Percentiles rank a stretch among this genome's conserved stretches.
Evolutionary conservation across 805 yeast genomes (phyloP).

Genomic region (Nakazawaea laoshanensis): DNA sequence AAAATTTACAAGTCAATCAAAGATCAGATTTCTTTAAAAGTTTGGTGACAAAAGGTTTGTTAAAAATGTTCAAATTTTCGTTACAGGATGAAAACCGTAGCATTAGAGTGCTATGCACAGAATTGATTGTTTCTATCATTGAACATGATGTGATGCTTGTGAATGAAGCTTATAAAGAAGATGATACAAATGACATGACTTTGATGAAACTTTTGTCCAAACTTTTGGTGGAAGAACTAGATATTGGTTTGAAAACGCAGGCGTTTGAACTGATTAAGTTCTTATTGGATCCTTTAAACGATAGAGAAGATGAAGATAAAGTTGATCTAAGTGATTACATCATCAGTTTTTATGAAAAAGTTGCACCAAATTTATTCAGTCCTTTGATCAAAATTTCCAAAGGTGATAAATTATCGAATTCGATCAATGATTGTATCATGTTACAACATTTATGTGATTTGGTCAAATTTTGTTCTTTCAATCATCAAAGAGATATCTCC

Average conservation of each 20-base stretch:
- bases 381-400: conserved; percentile 17
- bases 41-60: conserved; percentile 60
- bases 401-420: conserved; percentile 11
- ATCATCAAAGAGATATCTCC: conserved; percentile 51
- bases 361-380: conserved; percentile 18
- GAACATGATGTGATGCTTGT: conserved; percentile 75
- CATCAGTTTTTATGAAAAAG: conserved; percentile 50
- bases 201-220: conserved; percentile 46
- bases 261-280: conserved; percentile 77
- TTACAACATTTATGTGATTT: conserved; percentile 63
- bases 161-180: conserved; percentile 15
- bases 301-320: background rate
- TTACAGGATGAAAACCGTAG: conserved; percentile 39
- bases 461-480: conserved; percentile 55
- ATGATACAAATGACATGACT: conserved; percentile 45
- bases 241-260: conserved; percentile 71
- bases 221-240: conserved; percentile 52
- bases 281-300: conserved; percentile 47
- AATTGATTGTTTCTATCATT: conserved; percentile 67
- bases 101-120: conserved; percentile 67
- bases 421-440: conserved; percentile 29
- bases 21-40: conserved; percentile 56
- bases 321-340: conserved; percentile 27
- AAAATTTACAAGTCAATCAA: conserved; percentile 51
- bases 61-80: conserved; percentile 65